Evolutionary conservation across 129 eudicot species (phyloP).

Genomic region (Escallonia rubra): DNA sequence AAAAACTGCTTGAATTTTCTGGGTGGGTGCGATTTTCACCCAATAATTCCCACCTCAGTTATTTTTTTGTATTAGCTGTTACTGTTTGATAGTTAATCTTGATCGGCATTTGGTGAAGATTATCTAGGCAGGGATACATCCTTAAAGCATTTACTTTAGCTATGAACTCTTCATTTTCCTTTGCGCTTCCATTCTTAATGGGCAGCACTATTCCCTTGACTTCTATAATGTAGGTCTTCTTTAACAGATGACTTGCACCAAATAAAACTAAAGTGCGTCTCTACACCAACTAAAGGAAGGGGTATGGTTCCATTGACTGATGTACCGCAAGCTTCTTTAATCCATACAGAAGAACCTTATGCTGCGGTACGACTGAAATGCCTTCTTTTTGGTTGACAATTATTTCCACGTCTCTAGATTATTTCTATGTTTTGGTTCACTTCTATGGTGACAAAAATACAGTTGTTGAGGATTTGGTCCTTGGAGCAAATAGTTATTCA

Average conservation of each 20-base stretch:
- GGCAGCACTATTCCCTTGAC: conserved; percentile 15
- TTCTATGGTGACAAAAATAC: neutral
- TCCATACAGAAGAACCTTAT: conserved; percentile 80
- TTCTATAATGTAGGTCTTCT: conserved; percentile 59
- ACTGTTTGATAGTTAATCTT: no score
- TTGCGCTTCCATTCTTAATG: neutral
- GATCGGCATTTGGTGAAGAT: neutral
- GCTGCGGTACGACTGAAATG: conserved; percentile 64
- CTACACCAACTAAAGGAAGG: conserved; percentile 69
- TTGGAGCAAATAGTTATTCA: no score
- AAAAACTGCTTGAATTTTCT: conserved; percentile 12
- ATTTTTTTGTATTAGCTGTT: no score
- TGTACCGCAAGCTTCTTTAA: conserved; percentile 58
- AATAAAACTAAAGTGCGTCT: conserved; percentile 43
- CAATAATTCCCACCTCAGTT: no score
- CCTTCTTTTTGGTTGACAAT: neutral
- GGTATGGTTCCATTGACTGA: conserved; percentile 64
- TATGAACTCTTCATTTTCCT: neutral
- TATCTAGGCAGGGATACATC: neutral
- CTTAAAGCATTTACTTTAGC: neutral
- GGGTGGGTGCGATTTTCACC: conserved; percentile 19
- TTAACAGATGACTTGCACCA: conserved; percentile 61
- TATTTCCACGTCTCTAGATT: neutral
- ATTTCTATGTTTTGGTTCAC: neutral
- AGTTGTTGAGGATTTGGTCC: no score